Evolutionary conservation across 2,329 filamentous ascomycete genomes (phyloP).

Genomic region (Orbilia oligospora): DNA sequence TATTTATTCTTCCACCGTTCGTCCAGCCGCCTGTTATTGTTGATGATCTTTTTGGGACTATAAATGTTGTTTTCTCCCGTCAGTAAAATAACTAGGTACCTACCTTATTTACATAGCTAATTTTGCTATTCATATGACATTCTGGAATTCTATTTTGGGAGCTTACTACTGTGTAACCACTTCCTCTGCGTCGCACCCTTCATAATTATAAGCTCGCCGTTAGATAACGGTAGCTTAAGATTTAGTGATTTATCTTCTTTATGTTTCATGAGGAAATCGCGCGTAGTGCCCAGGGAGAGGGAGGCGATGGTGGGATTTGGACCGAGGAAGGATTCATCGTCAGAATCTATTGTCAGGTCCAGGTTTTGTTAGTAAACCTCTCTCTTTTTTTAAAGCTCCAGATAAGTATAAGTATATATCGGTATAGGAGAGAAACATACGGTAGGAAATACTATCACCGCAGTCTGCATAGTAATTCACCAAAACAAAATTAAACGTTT

Average conservation of each 20-base stretch:
- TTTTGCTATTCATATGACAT: too few species aligned
- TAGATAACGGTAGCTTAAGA: constrained; percentile 62
- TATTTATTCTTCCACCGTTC: constrained; percentile 79
- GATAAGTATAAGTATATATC: too few species aligned
- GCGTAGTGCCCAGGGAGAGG: constrained; percentile 78
- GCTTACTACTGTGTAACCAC: constrained; percentile 65
- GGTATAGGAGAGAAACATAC: too few species aligned
- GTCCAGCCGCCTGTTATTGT: constrained; percentile 65
- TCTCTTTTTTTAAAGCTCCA: not conserved
- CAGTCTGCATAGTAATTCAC: constrained; percentile 87
- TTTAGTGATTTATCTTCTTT: constrained; percentile 38
- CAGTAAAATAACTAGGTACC: too few species aligned
- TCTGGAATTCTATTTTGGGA: too few species aligned
- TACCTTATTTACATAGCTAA: too few species aligned
- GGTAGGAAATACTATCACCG: constrained; percentile 76
- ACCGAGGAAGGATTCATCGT: constrained; percentile 84
- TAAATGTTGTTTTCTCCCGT: not conserved
- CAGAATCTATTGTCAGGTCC: constrained; percentile 72
- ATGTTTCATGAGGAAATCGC: constrained; percentile 83
- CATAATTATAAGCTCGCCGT: constrained; percentile 63
- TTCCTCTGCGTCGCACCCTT: constrained; percentile 69
- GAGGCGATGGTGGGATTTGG: constrained; percentile 79
- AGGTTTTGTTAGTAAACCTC: not conserved
- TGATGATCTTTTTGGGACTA: constrained; percentile 68
- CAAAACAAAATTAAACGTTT: constrained; percentile 81